Evolutionary conservation across 2,329 filamentous ascomycete species (phyloP), one percentile per base, ranked within the genome.

Genomic region (Phialemonium atrogriseum): DNA sequence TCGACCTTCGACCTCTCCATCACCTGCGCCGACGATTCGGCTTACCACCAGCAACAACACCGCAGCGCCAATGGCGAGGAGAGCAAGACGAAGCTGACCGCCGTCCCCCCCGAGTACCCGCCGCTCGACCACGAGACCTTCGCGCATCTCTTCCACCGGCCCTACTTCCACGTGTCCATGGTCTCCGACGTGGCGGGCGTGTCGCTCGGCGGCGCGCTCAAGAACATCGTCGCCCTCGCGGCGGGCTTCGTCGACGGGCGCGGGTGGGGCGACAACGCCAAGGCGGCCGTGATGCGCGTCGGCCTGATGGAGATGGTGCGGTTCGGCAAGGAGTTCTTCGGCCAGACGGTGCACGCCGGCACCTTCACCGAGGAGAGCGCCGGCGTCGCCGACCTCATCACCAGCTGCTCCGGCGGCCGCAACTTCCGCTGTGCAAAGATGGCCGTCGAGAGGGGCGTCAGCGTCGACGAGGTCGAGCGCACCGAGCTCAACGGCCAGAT

Each of bases 351-450:
- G 16, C 73, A 82, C 42, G 75, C 82, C 8, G 76, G 73, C 35
- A 98, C 91, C 0, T 96, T 98, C 55, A 96, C 89, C n/a, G 87
- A 95, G 54, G 86, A 95, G 55, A 93, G 84, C 46, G 88, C 86
- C 15, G 91, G 91, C 44, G 87, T 96, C 23, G 91, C 91, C 17
- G 91, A 98, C 59, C 64, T 98, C 44, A 94, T 98, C 52, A 96
- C 91, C 2, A 91, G 82, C 34, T 96, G 87, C 62, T 84, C 79
- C 32, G 86, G 87, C 40, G 91, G 91, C 10, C 76, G 91, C 39
- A 98, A 98, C 63, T 94, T 91, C 66, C 79, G 84, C 35, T 96
- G 89, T 57, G 89, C 91, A 30, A 93, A 83, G 69, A 78, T 88
- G 66, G 80, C 84, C 16, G 76, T 94, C 19, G 74, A 88, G 64